Conservation (phyloP, 805 yeast species). For the Saccharomyces eubayanus region DNA sequence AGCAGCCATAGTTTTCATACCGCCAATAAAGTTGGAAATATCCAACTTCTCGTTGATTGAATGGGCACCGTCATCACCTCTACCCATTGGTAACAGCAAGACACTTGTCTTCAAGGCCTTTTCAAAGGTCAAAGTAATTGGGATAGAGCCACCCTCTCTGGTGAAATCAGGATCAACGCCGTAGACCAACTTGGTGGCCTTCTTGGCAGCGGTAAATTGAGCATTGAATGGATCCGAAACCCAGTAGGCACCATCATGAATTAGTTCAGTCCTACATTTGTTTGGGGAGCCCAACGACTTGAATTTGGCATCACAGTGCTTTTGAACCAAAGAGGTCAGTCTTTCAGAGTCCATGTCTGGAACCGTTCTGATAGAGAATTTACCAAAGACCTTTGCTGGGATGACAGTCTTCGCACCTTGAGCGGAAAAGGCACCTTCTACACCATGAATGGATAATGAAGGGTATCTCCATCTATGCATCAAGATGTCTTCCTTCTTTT, state of each 20-base stretch:
- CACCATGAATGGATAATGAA: constrained; percentile 89
- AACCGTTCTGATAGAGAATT: constrained; percentile 94
- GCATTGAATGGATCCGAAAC: constrained; percentile 88
- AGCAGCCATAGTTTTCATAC: constrained; percentile 88
- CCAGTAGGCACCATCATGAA: constrained; percentile 97
- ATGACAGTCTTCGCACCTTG: constrained; percentile 97
- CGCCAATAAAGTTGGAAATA: constrained; percentile 81
- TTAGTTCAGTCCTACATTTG: constrained; percentile 57
- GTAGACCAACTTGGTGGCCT: constrained; percentile 93
- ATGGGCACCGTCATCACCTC: constrained; percentile 99
- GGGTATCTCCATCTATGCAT: constrained; percentile 99
- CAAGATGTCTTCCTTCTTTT: constrained; percentile 72
- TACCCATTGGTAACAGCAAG: constrained; percentile 89
- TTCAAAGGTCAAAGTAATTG: constrained; percentile 92
- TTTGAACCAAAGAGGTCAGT: constrained; percentile 68
- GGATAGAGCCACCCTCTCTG: constrained; percentile 98
- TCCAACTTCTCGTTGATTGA: constrained; percentile 93
- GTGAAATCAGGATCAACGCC: constrained; percentile 92
- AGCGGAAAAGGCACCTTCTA: constrained; percentile 94
- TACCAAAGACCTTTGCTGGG: constrained; percentile 89
- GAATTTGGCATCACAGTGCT: constrained; percentile 61
- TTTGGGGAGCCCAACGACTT: constrained; percentile 69
- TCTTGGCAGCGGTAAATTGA: constrained; percentile 85
- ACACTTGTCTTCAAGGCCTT: constrained; percentile 78
- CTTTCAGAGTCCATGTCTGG: constrained; percentile 82